phyloP scores from a whole-genome alignment of 2,329 filamentous ascomycete species.

The Didymella pomorum region DNA sequence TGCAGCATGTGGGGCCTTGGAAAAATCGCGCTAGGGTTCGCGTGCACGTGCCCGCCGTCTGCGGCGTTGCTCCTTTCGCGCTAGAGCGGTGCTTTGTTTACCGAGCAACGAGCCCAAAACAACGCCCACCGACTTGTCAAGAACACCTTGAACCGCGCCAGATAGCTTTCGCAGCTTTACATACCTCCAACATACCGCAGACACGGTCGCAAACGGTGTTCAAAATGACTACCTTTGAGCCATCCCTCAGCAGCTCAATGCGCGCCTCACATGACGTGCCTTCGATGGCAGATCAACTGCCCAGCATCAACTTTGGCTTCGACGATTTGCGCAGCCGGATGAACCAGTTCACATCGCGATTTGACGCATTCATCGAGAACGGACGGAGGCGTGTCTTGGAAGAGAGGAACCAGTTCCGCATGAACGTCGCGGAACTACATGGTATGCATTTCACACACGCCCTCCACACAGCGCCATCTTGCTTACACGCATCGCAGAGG shows the following conservation, averaged over 20 bases:
- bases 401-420: constrained; percentile 91
- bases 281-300: constrained; percentile 79
- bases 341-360: constrained; percentile 87
- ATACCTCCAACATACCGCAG: neutral
- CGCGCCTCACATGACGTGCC: constrained; percentile 67
- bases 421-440: constrained; percentile 88
- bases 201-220: constrained; percentile 38
- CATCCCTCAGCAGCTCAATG: constrained; percentile 71
- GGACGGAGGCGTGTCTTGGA: constrained; percentile 89
- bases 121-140: constrained; percentile 24
- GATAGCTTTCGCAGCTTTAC: constrained; percentile 6
- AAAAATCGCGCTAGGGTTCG: constrained; percentile 31
- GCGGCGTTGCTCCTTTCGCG: constrained; percentile 13
- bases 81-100: constrained; percentile 39
- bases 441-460: constrained; percentile 64
- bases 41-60: constrained; percentile 38
- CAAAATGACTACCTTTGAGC: constrained; percentile 70
- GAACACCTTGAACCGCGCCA: constrained; percentile 26
- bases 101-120: constrained; percentile 39
- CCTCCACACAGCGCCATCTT: too few species aligned
- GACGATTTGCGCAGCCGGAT: constrained; percentile 95
- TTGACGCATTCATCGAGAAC: constrained; percentile 93
- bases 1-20: constrained; percentile 19
- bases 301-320: constrained; percentile 93
- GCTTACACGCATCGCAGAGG: constrained; percentile 67